Conservation (phyloP, 495 filamentous ascomycete genomes). For the Chaetomium fimeti region DNA sequence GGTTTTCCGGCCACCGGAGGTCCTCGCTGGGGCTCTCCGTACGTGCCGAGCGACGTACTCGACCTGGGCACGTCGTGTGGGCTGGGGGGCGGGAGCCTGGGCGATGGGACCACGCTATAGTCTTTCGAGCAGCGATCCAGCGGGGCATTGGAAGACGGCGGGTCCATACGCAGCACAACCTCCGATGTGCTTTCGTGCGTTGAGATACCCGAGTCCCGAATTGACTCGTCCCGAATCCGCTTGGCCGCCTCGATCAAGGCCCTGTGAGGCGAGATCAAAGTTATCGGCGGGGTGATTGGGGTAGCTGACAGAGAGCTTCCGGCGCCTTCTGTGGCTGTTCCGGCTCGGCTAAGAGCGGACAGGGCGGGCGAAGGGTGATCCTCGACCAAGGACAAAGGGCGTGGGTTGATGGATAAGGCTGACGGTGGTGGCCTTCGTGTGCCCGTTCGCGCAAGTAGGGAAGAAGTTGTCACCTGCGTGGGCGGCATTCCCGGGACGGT, state of each 20-base stretch:
- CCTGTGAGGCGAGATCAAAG: constrained; percentile 23
- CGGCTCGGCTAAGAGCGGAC: constrained; percentile 14
- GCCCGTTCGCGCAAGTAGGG: constrained; percentile 21
- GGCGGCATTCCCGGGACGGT: constrained; percentile 22
- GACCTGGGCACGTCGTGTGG: constrained; percentile 24
- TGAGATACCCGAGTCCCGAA: constrained; percentile 2
- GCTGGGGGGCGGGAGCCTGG: background rate
- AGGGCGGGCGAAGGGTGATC: constrained; percentile 48
- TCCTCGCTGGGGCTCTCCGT: constrained; percentile 18
- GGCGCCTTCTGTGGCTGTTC: constrained; percentile 6
- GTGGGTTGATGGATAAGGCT: constrained; percentile 41
- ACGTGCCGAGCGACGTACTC: constrained; percentile 29
- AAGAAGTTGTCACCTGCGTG: constrained; percentile 11
- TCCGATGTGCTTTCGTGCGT: background rate
- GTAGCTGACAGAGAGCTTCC: constrained; percentile 22
- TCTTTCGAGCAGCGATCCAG: background rate
- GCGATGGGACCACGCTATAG: background rate
- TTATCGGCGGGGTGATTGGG: constrained; percentile 34
- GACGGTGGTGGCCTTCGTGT: constrained; percentile 44
- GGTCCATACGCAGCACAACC: background rate
- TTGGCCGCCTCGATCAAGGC: background rate
- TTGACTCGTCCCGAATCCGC: background rate
- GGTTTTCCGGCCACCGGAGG: background rate
- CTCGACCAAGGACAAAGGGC: constrained; percentile 50
- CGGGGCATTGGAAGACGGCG: background rate